phyloP scores from a whole-genome alignment of 495 filamentous ascomycete genomes.

The Xylaria longipes region DNA sequence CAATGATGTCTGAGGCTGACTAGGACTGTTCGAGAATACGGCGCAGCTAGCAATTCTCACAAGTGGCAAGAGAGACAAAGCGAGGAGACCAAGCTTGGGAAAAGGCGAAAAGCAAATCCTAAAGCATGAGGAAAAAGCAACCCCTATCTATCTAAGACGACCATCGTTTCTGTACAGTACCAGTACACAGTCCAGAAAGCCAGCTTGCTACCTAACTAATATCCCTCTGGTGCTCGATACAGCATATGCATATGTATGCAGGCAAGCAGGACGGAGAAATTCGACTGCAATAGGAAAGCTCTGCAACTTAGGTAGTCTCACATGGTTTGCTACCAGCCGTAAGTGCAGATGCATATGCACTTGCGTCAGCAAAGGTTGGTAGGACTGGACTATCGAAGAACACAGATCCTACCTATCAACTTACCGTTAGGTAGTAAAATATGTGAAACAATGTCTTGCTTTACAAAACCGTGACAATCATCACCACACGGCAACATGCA shows the following conservation, averaged over 20 bases:
- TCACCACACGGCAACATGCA: slow-evolving; percentile 2
- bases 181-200: background rate
- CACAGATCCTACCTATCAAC: background rate
- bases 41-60: background rate
- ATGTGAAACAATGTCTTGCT: background rate
- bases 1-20: slow-evolving; percentile 19
- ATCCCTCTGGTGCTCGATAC: background rate
- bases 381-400: background rate
- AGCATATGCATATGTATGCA: background rate
- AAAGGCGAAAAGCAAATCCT: background rate
- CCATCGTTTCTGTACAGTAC: background rate
- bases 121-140: background rate
- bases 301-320: background rate
- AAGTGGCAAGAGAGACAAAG: background rate
- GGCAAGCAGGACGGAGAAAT: background rate
- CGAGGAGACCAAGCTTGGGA: background rate
- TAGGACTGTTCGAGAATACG: background rate
- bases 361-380: slow-evolving; percentile 4
- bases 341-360: background rate
- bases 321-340: background rate
- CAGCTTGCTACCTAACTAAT: background rate
- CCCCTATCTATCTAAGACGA: background rate
- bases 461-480: background rate
- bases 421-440: background rate
- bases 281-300: background rate